phyloP scores from a whole-genome alignment of 2,329 filamentous ascomycete genomes.

The Trichophyton simii region DNA sequence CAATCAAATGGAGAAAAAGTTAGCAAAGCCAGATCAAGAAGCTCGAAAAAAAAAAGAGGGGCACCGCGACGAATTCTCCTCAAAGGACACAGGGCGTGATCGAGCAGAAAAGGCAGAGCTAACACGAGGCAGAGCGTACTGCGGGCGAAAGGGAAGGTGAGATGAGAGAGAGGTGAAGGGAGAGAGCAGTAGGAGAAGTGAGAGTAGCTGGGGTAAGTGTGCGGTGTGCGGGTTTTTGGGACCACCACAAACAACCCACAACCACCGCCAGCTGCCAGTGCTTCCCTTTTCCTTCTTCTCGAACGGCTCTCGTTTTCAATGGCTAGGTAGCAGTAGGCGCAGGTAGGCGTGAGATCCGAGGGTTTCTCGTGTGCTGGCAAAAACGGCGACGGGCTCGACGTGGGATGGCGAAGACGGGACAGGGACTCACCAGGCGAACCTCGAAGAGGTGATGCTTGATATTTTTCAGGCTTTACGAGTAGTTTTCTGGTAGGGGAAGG shows the following conservation, averaged over 20 bases:
- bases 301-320: not conserved
- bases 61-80: not conserved
- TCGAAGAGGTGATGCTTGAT: slow-evolving; percentile 10
- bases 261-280: not conserved
- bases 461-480: slow-evolving; percentile 18
- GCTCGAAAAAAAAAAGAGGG: not conserved
- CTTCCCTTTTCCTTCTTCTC: not conserved
- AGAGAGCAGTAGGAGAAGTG: not conserved
- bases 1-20: not conserved
- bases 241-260: not conserved
- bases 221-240: not conserved
- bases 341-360: not conserved
- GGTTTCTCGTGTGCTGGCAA: not conserved
- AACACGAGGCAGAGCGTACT: not conserved
- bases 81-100: slow-evolving; percentile 12
- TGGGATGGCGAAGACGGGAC: not conserved
- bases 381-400: not conserved
- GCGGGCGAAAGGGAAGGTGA: not conserved
- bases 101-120: slow-evolving; percentile 8
- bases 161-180: not conserved
- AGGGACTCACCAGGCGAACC: slow-evolving; percentile 12
- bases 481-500: slow-evolving; percentile 20
- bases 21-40: not conserved
- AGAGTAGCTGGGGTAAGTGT: not conserved
- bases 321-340: not conserved